These are phyloP conservation scores for Auricularia sp. DNA, from an alignment of 768 basidiomycete species.

Conservation along the genomic window DNA sequence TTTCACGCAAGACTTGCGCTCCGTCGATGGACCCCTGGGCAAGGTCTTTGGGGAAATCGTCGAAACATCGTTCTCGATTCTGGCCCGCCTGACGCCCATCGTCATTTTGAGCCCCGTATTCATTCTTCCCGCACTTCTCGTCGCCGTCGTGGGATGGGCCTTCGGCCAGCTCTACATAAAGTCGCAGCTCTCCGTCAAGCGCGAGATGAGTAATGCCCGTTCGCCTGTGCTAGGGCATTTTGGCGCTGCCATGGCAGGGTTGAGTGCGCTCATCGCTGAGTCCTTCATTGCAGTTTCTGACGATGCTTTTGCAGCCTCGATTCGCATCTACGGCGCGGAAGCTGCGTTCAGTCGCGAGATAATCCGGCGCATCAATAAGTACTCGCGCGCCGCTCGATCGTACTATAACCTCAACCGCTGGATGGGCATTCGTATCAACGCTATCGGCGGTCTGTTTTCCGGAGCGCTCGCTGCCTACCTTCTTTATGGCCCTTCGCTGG, in stretches of 20 bases:
- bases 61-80: constrained; percentile 26
- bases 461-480: constrained; percentile 32
- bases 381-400: constrained; percentile 15
- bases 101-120: constrained; percentile 38
- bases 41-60: constrained; percentile 20
- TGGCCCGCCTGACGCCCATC: constrained; percentile 34
- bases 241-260: constrained; percentile 11
- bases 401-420: constrained; percentile 24
- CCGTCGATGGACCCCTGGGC: constrained; percentile 29
- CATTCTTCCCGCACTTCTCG: constrained; percentile 32
- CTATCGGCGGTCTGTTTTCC: constrained; percentile 32
- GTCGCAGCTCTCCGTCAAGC: constrained; percentile 38
- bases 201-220: constrained; percentile 37
- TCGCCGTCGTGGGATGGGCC: constrained; percentile 14
- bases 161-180: constrained; percentile 31
- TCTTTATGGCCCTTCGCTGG: constrained; percentile 33
- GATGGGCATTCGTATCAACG: constrained; percentile 27
- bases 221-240: constrained; percentile 18
- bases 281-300: background rate
- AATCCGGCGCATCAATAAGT: constrained; percentile 27
- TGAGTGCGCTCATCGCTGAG: constrained; percentile 8
- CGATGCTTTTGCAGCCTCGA: constrained; percentile 19
- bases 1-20: constrained; percentile 54
- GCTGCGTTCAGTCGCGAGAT: constrained; percentile 20
- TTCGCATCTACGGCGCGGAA: constrained; percentile 33